A percentile compares a stretch with the other conserved stretches of the same genome.
Conservation (phyloP, 2,329 filamentous ascomycete genomes). For the Fusarium ambrosium region DNA sequence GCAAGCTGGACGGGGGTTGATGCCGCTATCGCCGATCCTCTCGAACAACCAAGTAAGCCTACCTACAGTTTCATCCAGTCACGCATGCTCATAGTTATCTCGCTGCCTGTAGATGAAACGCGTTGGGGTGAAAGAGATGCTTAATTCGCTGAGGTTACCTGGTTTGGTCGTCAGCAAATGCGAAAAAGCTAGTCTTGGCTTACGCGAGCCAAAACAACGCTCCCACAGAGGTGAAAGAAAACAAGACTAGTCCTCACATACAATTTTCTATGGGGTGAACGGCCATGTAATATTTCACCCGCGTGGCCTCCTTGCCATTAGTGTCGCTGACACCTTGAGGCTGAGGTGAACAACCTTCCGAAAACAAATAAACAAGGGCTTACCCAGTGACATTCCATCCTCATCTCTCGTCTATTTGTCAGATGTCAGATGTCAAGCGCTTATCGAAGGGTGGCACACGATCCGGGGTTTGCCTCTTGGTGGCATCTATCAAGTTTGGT, state of each 20-base stretch:
- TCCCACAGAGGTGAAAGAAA: not conserved
- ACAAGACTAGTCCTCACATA: too few species aligned
- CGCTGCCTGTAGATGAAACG: not conserved
- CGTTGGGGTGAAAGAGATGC: not conserved
- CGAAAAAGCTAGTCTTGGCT: not conserved
- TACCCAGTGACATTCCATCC: slow-evolving; percentile 1
- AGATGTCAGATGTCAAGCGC: not conserved
- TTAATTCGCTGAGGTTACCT: not conserved
- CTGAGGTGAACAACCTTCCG: not conserved
- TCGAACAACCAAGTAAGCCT: not conserved
- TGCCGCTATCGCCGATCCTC: not conserved
- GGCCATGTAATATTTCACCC: too few species aligned
- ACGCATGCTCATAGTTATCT: not conserved
- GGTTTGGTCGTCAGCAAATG: not conserved
- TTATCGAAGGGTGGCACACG: not conserved
- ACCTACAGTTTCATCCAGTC: not conserved
- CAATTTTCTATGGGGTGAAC: too few species aligned
- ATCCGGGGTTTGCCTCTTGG: slow-evolving; percentile 1
- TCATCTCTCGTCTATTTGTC: not conserved
- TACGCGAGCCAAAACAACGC: not conserved
- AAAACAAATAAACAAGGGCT: not conserved
- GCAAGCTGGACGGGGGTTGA: not conserved
- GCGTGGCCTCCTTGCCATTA: not conserved
- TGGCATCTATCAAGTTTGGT: not conserved
- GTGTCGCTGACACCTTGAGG: not conserved